phyloP scores from a whole-genome alignment of 768 basidiomycete genomes.

The Leccinum incarnatum region DNA sequence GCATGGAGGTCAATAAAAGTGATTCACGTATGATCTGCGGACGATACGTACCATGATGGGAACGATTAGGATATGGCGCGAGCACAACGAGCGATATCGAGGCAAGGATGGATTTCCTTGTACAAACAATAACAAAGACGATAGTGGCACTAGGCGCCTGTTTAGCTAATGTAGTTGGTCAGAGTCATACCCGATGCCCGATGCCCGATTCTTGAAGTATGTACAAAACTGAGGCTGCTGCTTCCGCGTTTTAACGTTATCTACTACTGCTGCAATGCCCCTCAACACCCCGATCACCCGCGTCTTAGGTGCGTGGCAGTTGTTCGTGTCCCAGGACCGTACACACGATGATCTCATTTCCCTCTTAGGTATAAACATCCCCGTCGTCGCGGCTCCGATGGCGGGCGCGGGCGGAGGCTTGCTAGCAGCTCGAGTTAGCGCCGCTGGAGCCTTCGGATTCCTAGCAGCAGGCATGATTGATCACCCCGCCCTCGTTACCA shows the following conservation, averaged over 20 bases:
- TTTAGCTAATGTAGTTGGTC: not conserved
- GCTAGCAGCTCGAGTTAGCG: constrained; percentile 58
- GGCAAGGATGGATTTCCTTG: constrained; percentile 8
- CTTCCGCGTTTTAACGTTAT: not conserved
- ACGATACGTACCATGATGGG: constrained; percentile 54
- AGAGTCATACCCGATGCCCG: not conserved
- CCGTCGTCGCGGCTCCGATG: constrained; percentile 70
- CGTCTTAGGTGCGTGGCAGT: constrained; percentile 43
- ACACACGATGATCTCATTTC: not conserved
- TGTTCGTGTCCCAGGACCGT: not conserved
- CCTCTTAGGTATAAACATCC: constrained; percentile 50
- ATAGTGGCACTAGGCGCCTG: not conserved
- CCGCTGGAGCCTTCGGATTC: constrained; percentile 77
- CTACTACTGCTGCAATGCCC: constrained; percentile 7
- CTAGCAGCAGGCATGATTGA: constrained; percentile 51
- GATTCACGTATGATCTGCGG: constrained; percentile 8
- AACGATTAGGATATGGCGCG: constrained; percentile 33
- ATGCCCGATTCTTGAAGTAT: not conserved
- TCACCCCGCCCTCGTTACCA: not conserved
- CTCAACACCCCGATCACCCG: constrained; percentile 44
- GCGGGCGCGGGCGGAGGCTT: constrained; percentile 63
- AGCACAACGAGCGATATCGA: constrained; percentile 18
- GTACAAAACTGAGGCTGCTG: not conserved
- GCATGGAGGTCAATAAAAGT: constrained; percentile 8
- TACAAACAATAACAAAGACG: constrained; percentile 37